Base-by-base conservation (phyloP, 345 rosid genomes). In the Boechera retrofracta region DNA sequence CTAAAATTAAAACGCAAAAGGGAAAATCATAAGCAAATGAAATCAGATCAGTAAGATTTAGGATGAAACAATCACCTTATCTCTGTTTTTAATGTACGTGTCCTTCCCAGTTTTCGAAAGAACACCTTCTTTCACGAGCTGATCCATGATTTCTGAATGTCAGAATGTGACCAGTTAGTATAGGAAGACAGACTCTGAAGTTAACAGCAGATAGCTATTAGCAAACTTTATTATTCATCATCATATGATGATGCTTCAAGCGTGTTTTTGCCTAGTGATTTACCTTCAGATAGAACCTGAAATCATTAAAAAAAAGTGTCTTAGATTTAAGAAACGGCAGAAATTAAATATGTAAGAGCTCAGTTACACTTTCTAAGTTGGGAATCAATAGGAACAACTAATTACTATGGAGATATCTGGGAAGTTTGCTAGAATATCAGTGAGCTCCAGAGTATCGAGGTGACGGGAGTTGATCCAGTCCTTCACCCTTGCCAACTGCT, bases 241-340 rank as follows among this genome's bases (percentile, higher is more conserved):
- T 65, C 5, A 53, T 62, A 24, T 60, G 69, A 21, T 33, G 47
- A 66, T 63, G 65, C 51, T 61, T 56, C 68, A 42, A 41, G 39
- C 24, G 15, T 66, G 51, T 18, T 15, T 21, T 15, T 51, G 6
- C n/a, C 11, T 49, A 66, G 66, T 67, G 72, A 58, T 60, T 79
- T 87, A 92, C 99, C 96, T 88, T 89, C 97, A 21, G 82, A 86
- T 79, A 92, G 73, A 56, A 69, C 92, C 98, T 94, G 97, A 86
- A 86, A 67, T 42, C 32, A 67, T 38, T 7, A 62, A 51, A 64
- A 71, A 55, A 51, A n/a, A 39, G 49, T 41, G 64, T n/a, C 71
- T 76, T 60, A 52, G 54, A 36, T 52, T 56, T 29, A 13, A 44
- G 13, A 62, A 61, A 24, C 36, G 41, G 62, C 48, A 52, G 16